Evolutionary conservation across 1,284 basidiomycete genomes (phyloP).

Genomic region (Uromyces viciae-fabae): DNA sequence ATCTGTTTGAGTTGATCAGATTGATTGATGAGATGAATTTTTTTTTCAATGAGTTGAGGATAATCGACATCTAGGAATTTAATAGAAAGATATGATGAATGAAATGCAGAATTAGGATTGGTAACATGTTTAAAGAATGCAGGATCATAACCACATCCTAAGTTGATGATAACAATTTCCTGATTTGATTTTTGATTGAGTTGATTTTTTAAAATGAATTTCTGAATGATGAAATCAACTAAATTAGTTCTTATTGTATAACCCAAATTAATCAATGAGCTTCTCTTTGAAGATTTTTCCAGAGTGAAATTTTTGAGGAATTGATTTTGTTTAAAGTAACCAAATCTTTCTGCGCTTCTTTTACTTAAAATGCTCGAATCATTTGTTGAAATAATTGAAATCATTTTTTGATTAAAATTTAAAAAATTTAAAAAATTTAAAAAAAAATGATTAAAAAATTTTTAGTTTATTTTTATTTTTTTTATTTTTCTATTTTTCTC

Average conservation of each 20-base stretch:
- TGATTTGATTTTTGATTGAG: background rate
- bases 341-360: conserved; percentile 35
- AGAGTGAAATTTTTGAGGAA: conserved; percentile 35
- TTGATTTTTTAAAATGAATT: background rate
- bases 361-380: conserved; percentile 44
- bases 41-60: conserved; percentile 27
- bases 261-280: conserved; percentile 38
- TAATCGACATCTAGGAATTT: conserved; percentile 42
- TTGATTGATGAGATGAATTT: conserved; percentile 32
- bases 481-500: no score
- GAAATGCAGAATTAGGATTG: background rate
- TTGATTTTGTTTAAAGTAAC: conserved; percentile 31
- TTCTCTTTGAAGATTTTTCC: conserved; percentile 12
- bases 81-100: background rate
- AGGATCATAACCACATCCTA: conserved; percentile 43
- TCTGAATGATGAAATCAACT: conserved; percentile 32
- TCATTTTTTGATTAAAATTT: no score
- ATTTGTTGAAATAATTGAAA: no score
- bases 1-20: conserved; percentile 17
- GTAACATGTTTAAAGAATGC: conserved; percentile 34
- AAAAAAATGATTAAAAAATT: no score
- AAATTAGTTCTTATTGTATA: conserved; percentile 34
- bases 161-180: conserved; percentile 37
- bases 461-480: no score
- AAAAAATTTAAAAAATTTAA: no score